Percentiles rank a stretch among this genome's conserved stretches.
Evolutionary conservation across 768 basidiomycete genomes (phyloP).

Genomic region (Mycena sanguinolenta): DNA sequence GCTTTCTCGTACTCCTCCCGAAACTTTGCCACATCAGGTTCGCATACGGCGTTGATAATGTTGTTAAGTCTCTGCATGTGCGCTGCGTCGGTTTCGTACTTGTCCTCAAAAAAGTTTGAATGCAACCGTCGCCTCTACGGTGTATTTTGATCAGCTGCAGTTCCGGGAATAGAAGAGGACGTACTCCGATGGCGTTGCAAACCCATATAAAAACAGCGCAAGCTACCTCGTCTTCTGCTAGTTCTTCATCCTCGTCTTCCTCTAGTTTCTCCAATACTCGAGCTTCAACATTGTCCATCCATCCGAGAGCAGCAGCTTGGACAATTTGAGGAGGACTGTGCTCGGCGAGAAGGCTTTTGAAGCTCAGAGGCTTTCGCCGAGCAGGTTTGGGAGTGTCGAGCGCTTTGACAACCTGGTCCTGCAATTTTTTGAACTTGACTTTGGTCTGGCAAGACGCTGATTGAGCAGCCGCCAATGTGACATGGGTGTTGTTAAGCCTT

Average conservation of each 20-base stretch:
- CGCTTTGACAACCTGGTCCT: slow-evolving; percentile 20
- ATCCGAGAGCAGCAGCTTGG: slow-evolving; percentile 43
- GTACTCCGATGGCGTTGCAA: slow-evolving; percentile 54
- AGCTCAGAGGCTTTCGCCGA: slow-evolving; percentile 35
- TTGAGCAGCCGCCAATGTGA: slow-evolving; percentile 33
- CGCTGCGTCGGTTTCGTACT: slow-evolving; percentile 5
- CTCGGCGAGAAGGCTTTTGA: slow-evolving; percentile 46
- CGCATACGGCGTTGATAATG: slow-evolving; percentile 13
- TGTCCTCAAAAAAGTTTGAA: slow-evolving; percentile 31
- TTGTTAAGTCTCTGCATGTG: slow-evolving; percentile 15
- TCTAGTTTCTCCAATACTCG: slow-evolving; percentile 40
- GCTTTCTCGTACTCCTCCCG: slow-evolving; percentile 37
- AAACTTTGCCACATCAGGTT: slow-evolving; percentile 14
- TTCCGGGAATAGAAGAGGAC: slow-evolving; percentile 7
- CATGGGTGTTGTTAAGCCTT: slow-evolving; percentile 36
- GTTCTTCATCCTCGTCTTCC: slow-evolving; percentile 37
- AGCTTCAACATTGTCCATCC: slow-evolving; percentile 50
- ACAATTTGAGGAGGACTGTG: slow-evolving; percentile 39
- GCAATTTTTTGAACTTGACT: slow-evolving; percentile 26
- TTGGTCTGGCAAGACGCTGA: slow-evolving; percentile 27
- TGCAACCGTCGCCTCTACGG: slow-evolving; percentile 29
- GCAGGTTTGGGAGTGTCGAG: slow-evolving; percentile 13
- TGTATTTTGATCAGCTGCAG: slow-evolving; percentile 25
- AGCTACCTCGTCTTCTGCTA: slow-evolving; percentile 44
- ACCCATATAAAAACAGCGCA: slow-evolving; percentile 64